Percentiles rank a stretch among this genome's conserved stretches.
These are phyloP conservation scores for Begonia fuchsioides DNA, from an alignment of 306 rosid species.

Conservation along the genomic window DNA sequence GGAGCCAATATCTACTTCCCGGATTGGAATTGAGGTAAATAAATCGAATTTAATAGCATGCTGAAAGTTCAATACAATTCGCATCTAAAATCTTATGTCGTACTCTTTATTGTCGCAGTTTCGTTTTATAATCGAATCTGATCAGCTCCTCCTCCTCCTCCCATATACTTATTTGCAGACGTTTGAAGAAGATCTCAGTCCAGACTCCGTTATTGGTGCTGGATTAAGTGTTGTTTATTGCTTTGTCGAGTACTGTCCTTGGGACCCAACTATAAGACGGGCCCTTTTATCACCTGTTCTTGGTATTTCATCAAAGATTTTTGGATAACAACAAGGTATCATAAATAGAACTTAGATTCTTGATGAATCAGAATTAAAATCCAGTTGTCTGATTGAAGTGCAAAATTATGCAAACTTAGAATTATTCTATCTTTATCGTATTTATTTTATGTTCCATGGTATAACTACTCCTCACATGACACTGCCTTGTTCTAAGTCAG, in stretches of 20 bases:
- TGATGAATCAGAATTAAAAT: too few species aligned
- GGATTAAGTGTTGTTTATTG: conserved; percentile 88
- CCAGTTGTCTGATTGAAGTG: too few species aligned
- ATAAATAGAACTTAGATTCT: background rate
- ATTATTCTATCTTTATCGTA: too few species aligned
- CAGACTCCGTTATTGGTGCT: conserved; percentile 78
- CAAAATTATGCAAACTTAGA: too few species aligned
- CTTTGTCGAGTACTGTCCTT: conserved; percentile 64
- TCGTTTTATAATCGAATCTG: conserved; percentile 73
- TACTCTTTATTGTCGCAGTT: conserved; percentile 3
- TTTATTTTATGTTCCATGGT: too few species aligned
- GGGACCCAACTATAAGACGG: conserved; percentile 85
- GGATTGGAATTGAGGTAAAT: too few species aligned
- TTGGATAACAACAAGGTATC: background rate
- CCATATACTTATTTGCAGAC: conserved; percentile 55
- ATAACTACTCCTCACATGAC: too few species aligned
- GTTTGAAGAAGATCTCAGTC: conserved; percentile 49
- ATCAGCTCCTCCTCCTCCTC: conserved; percentile 81
- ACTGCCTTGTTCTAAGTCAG: too few species aligned
- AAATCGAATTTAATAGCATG: too few species aligned
- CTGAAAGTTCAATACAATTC: too few species aligned
- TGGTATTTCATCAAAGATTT: conserved; percentile 23
- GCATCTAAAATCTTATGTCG: too few species aligned
- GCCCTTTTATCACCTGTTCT: conserved; percentile 82
- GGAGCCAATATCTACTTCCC: too few species aligned